Percentiles rank a stretch among this genome's conserved stretches.
Conservation (phyloP, 1,284 basidiomycete genomes). For the Mrakiaceae sp. region DNA sequence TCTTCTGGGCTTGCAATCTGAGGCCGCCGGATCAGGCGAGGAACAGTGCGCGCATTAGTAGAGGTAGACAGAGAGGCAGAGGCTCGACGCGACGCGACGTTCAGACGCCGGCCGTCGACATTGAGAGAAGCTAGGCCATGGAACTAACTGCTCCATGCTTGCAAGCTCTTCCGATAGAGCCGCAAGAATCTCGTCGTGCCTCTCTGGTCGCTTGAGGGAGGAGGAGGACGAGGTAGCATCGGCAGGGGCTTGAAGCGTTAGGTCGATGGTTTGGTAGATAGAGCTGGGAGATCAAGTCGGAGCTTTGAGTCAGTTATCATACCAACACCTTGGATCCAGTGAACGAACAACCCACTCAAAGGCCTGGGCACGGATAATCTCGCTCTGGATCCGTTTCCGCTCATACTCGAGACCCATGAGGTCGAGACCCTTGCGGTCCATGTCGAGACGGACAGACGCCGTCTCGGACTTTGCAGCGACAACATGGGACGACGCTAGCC, state of each 20-base stretch:
- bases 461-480: not conserved
- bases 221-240: not conserved
- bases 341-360: conserved; percentile 1
- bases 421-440: not conserved
- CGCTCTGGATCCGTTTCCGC: not conserved
- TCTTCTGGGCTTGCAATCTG: not conserved
- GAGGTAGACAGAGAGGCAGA: not conserved
- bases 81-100: not conserved
- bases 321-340: not conserved
- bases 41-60: not conserved
- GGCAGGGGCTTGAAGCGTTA: too few relatives aligned
- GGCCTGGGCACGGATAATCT: not conserved
- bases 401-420: conserved; percentile 7
- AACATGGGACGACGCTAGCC: not conserved
- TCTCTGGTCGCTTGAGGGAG: not conserved
- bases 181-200: not conserved
- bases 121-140: not conserved
- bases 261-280: not conserved
- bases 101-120: not conserved
- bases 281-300: not conserved
- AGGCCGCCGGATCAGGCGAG: not conserved
- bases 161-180: conserved; percentile 1
- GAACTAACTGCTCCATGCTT: not conserved
- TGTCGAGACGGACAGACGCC: not conserved
- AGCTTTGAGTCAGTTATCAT: not conserved